Evolutionary conservation across 306 rosid species (phyloP), one percentile per base, ranked within the genome.

Genomic region (Cucumis hystrix): DNA sequence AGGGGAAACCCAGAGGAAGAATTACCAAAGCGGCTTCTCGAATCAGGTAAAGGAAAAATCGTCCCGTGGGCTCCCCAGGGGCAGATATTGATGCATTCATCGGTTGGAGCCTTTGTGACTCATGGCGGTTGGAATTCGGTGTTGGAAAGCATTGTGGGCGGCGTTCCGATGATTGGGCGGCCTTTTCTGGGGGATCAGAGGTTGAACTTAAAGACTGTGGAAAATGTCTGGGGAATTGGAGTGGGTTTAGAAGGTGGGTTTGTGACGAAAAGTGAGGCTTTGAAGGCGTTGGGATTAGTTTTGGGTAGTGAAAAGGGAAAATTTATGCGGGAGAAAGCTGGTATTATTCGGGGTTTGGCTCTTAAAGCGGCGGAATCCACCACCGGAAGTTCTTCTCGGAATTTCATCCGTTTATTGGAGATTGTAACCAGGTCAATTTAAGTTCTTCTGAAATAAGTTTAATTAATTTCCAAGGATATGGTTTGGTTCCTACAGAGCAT

Each of bases 51-150:
- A 17, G 97, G 96, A 4, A 92, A 85, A 58, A 25, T 87, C 28
- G 88, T 90, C 61, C 55, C 88, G 0, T 92, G 97, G 97, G 89
- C 93, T 0, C 90, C 91, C 0, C 97, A 91, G 52, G 2, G 33
- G 57, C 80, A 78, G 25, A 84, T 88, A 68, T 78, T 89, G 11
- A 70, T 40, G 14, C 91, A 92, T 77, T 3, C 69, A 2, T 75
- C 96, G 0, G 74, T 80, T 30, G 90, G 88, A 1, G 90, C 69
- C 66, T 88, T 87, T 71, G 69, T 89, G 21, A 89, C 88, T 0
- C 97, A 89, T 18, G 79, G 84, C 40, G 97, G 97, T 3, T 92
- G 97, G 97, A 92, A 90, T 57, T 88, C 91, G 0, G 17, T 86
- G 10, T 25, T 87, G 85, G 97, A 92, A 52, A 86, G 93, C 57